phyloP scores from a whole-genome alignment of 345 rosid species.

The Salix udensis region DNA sequence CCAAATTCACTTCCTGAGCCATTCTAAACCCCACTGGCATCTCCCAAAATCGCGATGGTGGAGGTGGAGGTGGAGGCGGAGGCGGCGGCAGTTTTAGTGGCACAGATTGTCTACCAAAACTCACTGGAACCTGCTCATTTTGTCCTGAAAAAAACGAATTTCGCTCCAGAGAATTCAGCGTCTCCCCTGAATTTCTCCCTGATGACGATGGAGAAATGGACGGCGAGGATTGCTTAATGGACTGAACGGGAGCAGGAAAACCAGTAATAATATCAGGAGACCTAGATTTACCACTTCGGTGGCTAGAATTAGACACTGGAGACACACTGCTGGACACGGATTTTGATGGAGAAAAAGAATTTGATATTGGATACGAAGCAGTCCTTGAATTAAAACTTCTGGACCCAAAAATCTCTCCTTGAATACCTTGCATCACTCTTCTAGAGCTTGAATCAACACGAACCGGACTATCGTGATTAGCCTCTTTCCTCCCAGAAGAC shows the following conservation, averaged over 20 bases:
- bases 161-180: conserved; percentile 7
- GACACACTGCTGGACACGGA: conserved; percentile 45
- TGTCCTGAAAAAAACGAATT: conserved; percentile 14
- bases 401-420: conserved; percentile 42
- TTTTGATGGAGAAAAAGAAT: conserved; percentile 48
- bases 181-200: conserved; percentile 8
- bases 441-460: conserved; percentile 45
- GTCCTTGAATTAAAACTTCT: conserved; percentile 60
- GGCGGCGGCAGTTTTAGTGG: conserved; percentile 63
- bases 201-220: conserved; percentile 9
- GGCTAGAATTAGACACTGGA: conserved; percentile 36
- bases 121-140: conserved; percentile 18
- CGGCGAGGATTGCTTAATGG: not conserved
- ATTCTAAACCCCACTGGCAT: conserved; percentile 22
- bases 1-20: conserved; percentile 7
- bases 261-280: conserved; percentile 38
- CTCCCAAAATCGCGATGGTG: conserved; percentile 59
- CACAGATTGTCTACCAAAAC: conserved; percentile 13
- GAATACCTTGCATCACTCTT: conserved; percentile 29
- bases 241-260: conserved; percentile 24
- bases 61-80: conserved; percentile 66
- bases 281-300: conserved; percentile 34
- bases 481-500: conserved; percentile 59
- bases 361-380: conserved; percentile 53
- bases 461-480: conserved; percentile 20